Percentiles rank a stretch among this genome's conserved stretches.
These are phyloP conservation scores for Malassezia psittaci DNA, from an alignment of 1,284 basidiomycete genomes.

Conservation along the genomic window DNA sequence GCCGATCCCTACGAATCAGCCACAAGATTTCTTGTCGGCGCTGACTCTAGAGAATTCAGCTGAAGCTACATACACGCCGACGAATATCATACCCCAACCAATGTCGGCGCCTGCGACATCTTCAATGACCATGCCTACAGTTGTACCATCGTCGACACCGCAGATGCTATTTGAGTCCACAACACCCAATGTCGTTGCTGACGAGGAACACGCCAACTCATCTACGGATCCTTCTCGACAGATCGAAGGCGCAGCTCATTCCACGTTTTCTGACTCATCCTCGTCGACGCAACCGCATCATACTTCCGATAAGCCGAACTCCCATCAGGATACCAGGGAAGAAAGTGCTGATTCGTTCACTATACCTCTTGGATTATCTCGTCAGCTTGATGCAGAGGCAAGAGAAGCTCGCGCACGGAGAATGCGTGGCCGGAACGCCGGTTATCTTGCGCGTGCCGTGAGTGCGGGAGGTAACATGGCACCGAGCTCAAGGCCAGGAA, in stretches of 20 bases:
- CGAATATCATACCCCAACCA: too few relatives aligned
- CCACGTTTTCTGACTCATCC: slow-evolving; percentile 1
- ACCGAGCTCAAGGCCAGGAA: not conserved
- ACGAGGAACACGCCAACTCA: too few relatives aligned
- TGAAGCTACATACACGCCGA: too few relatives aligned
- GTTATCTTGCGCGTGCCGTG: not conserved
- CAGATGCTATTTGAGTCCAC: too few relatives aligned
- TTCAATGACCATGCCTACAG: too few relatives aligned
- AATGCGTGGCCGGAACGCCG: not conserved
- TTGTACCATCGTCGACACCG: too few relatives aligned
- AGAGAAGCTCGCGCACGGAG: slow-evolving; percentile 1
- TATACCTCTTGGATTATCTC: not conserved
- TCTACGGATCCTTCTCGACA: too few relatives aligned
- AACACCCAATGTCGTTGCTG: too few relatives aligned
- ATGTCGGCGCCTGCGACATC: too few relatives aligned
- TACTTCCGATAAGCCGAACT: not conserved
- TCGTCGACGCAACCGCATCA: not conserved
- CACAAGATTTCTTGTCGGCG: too few relatives aligned
- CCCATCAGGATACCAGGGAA: not conserved
- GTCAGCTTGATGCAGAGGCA: slow-evolving; percentile 3
- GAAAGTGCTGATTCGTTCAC: not conserved
- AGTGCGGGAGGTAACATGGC: not conserved
- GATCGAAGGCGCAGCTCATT: not conserved
- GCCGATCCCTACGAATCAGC: too few relatives aligned
- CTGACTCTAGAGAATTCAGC: too few relatives aligned